These are phyloP conservation scores for Aspergillus felis DNA, from an alignment of 2,329 filamentous ascomycete species.

Conservation along the genomic window DNA sequence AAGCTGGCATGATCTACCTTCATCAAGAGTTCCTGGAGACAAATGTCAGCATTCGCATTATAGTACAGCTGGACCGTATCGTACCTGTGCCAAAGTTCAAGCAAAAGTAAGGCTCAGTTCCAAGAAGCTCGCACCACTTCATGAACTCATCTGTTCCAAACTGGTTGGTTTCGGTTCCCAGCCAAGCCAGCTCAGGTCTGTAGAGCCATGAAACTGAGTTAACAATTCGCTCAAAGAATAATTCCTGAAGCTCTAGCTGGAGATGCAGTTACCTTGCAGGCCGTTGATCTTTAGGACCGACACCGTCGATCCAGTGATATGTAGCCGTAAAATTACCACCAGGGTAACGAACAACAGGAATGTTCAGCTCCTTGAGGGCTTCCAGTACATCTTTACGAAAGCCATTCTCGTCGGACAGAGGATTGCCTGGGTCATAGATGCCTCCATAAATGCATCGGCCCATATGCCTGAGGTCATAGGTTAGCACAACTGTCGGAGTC, in stretches of 20 bases:
- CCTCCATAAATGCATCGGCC: slow-evolving; percentile 84
- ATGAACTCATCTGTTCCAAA: slow-evolving; percentile 87
- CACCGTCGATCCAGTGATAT: slow-evolving; percentile 79
- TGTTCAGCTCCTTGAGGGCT: slow-evolving; percentile 67
- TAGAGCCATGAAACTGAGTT: not conserved
- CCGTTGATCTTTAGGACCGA: slow-evolving; percentile 68
- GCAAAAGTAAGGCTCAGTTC: slow-evolving; percentile 73
- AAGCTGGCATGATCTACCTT: slow-evolving; percentile 38
- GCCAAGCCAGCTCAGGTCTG: slow-evolving; percentile 74
- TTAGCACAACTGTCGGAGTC: slow-evolving; percentile 9
- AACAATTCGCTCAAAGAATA: not conserved
- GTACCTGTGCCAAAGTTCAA: slow-evolving; percentile 77
- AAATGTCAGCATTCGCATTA: slow-evolving; percentile 2
- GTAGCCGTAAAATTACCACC: slow-evolving; percentile 82
- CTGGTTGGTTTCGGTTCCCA: slow-evolving; percentile 69
- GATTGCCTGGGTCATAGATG: slow-evolving; percentile 73
- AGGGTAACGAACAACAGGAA: slow-evolving; percentile 75
- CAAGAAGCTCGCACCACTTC: slow-evolving; percentile 70
- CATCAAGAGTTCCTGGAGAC: slow-evolving; percentile 42
- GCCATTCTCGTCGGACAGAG: slow-evolving; percentile 68
- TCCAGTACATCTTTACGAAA: slow-evolving; percentile 76
- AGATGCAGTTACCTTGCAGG: slow-evolving; percentile 47
- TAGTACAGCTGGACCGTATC: slow-evolving; percentile 16
- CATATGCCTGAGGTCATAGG: slow-evolving; percentile 62
- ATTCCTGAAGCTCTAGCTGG: not conserved